Evolutionary conservation across 2,329 filamentous ascomycete genomes (phyloP), one percentile per base, ranked within the genome.

Genomic region (Aspergillus oerlinghausenensis): DNA sequence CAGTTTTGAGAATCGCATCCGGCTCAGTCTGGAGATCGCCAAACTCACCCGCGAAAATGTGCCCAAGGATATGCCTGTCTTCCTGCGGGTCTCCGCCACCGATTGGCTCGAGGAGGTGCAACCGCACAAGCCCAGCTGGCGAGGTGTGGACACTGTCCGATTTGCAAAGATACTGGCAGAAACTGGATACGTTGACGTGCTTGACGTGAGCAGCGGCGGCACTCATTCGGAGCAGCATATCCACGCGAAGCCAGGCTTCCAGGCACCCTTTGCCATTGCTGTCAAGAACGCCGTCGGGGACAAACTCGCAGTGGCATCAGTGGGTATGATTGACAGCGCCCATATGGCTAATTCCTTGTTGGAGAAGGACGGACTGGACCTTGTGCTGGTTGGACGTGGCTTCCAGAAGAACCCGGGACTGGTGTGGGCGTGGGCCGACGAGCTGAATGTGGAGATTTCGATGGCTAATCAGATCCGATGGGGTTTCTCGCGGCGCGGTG

Each of bases 331-430:
- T 63, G 85, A 82, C 43, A 82, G 82, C 29, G 88, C 85, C 1
- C 83, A 86, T 65, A 80, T 88, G 69, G 91, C 90, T 5, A 82
- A 85, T 80, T 63, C 84, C 76, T 57, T 88, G 67, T 67, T 84
- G 3, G 77, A 83, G 56, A 71, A 75, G 58, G 72, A 76, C 14
- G 72, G 75, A 60, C 66, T 86, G 56, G 92, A 97, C 68, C 71
- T 92, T 26, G 85, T 88, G 0, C 79, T 92, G 19, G 79, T 88
- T 1, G 92, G 84, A 0, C 80, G 90, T 55, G 87, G 88, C 68
- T 94, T 94, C 73, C 80, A 95, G 74, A 85, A 90, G 70, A 90
- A 96, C 69, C 89, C 92, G 0, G 86, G 89, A 55, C 85, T 91
- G 68, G 88, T 91, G 9, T 84, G 90, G 73, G 80, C 83, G 29